phyloP scores from a whole-genome alignment of 139 green algal genomes.

The Mychonastes homosphaera region DNA sequence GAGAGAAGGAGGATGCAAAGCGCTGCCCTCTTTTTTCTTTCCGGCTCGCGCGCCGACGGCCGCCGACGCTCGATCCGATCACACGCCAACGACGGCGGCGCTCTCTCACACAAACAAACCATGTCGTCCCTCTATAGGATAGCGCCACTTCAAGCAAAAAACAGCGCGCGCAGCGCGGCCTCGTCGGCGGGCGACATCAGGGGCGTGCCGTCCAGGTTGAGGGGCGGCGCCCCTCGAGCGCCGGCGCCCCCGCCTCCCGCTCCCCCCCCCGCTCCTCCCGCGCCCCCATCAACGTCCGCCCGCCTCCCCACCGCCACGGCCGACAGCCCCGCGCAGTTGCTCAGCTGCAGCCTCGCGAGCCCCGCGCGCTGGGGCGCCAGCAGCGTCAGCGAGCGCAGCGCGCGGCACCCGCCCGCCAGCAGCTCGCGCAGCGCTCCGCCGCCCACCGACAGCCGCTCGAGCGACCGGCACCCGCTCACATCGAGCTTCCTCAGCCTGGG shows the following conservation, averaged over 20 bases:
- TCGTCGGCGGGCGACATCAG: not conserved
- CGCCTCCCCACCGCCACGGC: not conserved
- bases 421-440: conserved; percentile 3
- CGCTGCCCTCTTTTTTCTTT: too few species aligned
- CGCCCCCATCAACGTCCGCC: too few species aligned
- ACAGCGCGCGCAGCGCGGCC: not conserved
- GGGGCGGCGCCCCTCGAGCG: not conserved
- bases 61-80: too few species aligned
- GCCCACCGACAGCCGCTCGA: conserved; percentile 10
- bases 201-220: not conserved
- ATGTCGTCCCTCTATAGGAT: too few species aligned
- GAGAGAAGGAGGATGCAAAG: too few species aligned
- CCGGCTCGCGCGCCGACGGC: too few species aligned
- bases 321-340: conserved; percentile 6
- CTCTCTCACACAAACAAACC: too few species aligned
- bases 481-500: not conserved
- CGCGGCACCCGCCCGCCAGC: not conserved
- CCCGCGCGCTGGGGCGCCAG: not conserved
- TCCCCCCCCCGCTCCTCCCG: not conserved
- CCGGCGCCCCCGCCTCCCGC: not conserved
- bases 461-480: conserved; percentile 2
- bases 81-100: too few species aligned
- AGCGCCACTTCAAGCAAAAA: too few species aligned
- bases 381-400: conserved; percentile 5
- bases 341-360: conserved; percentile 2